Base-by-base conservation (phyloP, 352 stramenopile genomes). In the Thraustochytrium sp. region DNA sequence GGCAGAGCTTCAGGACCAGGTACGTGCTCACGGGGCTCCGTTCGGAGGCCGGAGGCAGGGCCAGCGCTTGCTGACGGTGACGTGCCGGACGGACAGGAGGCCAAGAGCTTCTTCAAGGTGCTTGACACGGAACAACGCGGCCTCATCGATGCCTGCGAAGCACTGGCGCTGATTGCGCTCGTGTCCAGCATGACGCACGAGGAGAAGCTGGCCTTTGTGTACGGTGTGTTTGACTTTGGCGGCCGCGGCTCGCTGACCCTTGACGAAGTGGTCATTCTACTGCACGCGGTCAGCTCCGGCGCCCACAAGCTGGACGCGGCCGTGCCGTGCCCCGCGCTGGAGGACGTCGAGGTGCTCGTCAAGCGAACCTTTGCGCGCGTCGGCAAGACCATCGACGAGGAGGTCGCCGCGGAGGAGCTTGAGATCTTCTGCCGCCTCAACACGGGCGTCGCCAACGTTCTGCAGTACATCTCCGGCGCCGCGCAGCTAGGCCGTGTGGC, bases 141-240 rank as follows among this genome's bases (percentile, higher is more conserved):
- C 44, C 5, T 80, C 38, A 13, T 80, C 9, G 68, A 80, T 26
- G 48, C 68, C 0, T 76, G 5, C 53, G 68, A 80, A 34, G 21
- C 44, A 2, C 23, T 75, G 37, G 62, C 62, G 8, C 51, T 26
- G 4, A 54, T 75, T n/a, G n/a, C 26, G 9, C 37, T 54, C 11
- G n/a, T 75, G 16, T 23, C 62, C 11, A 54, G 37, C 16, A 3
- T 75, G 0, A 37, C 51, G 5, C 1, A 56, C 11, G n/a, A 8
- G 5, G 40, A 51, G 18, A 75, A 80, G 13, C 4, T 64, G 21
- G 37, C 34, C 34, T 4, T 75, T 9, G 26, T 80, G 8, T 80
- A 65, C 53, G 21, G 13, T 3, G 21, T 80, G n/a, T 80, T 80
- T 34, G 68, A 80, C 68, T 80, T 80, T 64, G 68, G 68, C 4